phyloP scores from a whole-genome alignment of 257 asterid species.

The Solanum bulbocastanum region DNA sequence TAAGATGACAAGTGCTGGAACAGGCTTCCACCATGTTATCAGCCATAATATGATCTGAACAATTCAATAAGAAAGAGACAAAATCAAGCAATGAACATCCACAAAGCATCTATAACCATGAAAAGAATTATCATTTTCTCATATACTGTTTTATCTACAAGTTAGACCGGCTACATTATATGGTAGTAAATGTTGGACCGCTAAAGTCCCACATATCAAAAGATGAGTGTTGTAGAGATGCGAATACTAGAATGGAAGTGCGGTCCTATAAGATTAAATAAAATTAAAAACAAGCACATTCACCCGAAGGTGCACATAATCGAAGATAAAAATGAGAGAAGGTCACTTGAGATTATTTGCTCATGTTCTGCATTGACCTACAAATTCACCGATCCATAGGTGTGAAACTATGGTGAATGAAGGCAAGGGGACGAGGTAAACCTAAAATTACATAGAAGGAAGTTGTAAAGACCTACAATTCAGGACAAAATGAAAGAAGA shows the following conservation, averaged over 20 bases:
- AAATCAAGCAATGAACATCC: not conserved
- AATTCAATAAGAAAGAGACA: slow-evolving; percentile 8
- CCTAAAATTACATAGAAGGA: not conserved
- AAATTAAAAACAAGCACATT: not conserved
- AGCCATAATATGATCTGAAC: slow-evolving; percentile 72
- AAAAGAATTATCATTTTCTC: not conserved
- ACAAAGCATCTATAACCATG: not conserved
- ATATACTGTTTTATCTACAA: not conserved
- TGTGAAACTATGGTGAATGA: not conserved
- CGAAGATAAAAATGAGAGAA: not conserved
- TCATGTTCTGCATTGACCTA: not conserved
- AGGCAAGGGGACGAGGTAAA: not conserved
- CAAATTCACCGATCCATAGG: not conserved
- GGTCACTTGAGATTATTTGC: not conserved
- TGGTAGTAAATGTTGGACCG: not conserved
- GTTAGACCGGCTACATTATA: not conserved
- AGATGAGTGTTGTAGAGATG: not conserved
- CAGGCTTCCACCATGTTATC: slow-evolving; percentile 84
- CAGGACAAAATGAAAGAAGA: not conserved
- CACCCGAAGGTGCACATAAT: not conserved
- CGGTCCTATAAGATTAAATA: not conserved
- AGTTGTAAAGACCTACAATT: not conserved
- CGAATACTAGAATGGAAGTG: not conserved
- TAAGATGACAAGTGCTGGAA: slow-evolving; percentile 42
- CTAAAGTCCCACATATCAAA: not conserved